A percentile compares a stretch with the other conserved stretches of the same genome.
Conservation (phyloP, 176 grass and related monocot genomes). For the Paspalum notatum region DNA sequence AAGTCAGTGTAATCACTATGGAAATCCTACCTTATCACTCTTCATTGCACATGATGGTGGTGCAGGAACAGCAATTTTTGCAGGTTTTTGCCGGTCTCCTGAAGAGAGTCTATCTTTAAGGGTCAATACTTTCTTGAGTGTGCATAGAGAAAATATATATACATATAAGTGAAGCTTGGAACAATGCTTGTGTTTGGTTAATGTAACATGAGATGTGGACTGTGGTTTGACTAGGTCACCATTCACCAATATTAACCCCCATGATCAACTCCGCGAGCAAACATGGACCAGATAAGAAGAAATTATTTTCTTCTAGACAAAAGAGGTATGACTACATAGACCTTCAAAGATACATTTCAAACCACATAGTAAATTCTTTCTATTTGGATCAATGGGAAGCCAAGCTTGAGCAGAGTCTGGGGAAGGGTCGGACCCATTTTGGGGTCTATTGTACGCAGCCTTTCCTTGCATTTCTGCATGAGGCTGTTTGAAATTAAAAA, state of each 20-base stretch:
- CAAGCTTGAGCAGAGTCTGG: no score
- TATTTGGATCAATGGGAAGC: background rate
- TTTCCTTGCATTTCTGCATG: no score
- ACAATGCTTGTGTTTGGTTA: slow-evolving; percentile 13
- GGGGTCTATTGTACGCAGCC: no score
- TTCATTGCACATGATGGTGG: slow-evolving; percentile 65
- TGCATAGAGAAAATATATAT: background rate
- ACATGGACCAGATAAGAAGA: background rate
- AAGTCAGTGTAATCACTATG: background rate
- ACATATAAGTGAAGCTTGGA: slow-evolving; percentile 4
- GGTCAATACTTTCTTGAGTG: background rate
- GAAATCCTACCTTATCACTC: slow-evolving; percentile 67
- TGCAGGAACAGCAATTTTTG: slow-evolving; percentile 82
- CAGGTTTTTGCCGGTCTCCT: slow-evolving; percentile 43
- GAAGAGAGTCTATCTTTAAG: background rate
- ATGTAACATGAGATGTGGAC: slow-evolving; percentile 17
- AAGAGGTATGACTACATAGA: background rate
- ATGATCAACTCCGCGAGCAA: background rate
- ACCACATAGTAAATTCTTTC: background rate
- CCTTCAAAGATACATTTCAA: background rate
- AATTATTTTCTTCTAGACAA: background rate
- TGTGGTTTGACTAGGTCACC: slow-evolving; percentile 1
- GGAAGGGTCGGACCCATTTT: no score
- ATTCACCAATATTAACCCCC: background rate
- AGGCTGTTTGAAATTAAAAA: background rate